Evolutionary conservation across 2,329 filamentous ascomycete species (phyloP).

Genomic region (Cyanodermella asteris): DNA sequence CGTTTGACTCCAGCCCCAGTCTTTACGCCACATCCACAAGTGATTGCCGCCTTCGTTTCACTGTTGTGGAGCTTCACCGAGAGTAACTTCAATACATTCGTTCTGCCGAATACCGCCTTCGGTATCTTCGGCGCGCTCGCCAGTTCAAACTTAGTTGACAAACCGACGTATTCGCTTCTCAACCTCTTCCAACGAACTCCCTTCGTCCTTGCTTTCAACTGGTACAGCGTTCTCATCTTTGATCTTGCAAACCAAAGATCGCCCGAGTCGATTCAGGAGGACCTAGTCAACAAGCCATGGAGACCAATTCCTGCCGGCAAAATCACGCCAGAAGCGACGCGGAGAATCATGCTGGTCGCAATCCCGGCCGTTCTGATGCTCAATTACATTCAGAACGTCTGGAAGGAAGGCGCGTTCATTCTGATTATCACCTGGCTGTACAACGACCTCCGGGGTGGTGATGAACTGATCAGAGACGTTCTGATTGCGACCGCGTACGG

Average conservation of each 20-base stretch:
- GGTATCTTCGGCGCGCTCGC: conserved; percentile 14
- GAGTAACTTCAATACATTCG: conserved; percentile 12
- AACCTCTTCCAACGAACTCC: conserved; percentile 1
- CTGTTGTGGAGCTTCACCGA: conserved; percentile 10
- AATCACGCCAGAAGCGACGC: conserved; percentile 7
- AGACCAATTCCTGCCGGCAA: conserved; percentile 10
- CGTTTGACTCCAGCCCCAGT: no score
- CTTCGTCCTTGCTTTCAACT: conserved; percentile 2
- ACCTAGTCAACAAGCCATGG: conserved; percentile 14
- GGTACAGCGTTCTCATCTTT: conserved; percentile 3
- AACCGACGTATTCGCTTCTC: neutral
- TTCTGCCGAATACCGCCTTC: conserved; percentile 12
- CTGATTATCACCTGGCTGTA: conserved; percentile 7
- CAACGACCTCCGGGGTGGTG: conserved; percentile 8
- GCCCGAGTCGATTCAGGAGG: conserved; percentile 9
- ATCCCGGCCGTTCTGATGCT: conserved; percentile 5
- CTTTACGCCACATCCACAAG: no score
- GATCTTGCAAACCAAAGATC: conserved; percentile 5
- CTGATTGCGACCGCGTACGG: conserved; percentile 6
- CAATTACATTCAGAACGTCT: conserved; percentile 7
- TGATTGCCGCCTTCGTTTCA: no score
- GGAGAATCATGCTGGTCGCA: conserved; percentile 6
- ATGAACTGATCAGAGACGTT: conserved; percentile 3
- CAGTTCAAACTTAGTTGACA: conserved; percentile 1
- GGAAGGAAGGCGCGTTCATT: conserved; percentile 1